Percentiles rank a stretch among this genome's conserved stretches.
Evolutionary conservation across 2,329 filamentous ascomycete genomes (phyloP).

Genomic region (Penicillium psychrosexuale): DNA sequence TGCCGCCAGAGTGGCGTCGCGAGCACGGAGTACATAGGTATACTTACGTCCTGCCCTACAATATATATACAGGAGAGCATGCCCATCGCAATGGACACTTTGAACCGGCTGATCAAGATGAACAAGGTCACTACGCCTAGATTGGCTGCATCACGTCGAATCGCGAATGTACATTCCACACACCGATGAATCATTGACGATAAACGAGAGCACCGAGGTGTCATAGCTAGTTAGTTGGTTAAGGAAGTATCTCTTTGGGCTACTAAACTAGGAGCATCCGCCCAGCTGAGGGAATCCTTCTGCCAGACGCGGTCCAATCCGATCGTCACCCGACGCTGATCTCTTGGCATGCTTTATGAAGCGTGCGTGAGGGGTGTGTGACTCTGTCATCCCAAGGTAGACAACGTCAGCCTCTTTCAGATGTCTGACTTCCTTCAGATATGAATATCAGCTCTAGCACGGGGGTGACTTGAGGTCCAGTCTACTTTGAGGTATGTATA

Average conservation of each 20-base stretch:
- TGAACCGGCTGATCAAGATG: background rate
- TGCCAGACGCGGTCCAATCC: background rate
- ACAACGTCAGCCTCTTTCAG: background rate
- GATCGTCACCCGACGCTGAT: constrained; percentile 1
- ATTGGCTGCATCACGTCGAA: background rate
- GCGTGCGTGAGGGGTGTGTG: background rate
- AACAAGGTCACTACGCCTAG: background rate
- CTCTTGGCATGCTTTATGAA: constrained; percentile 5
- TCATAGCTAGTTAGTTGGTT: background rate
- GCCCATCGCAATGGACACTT: too few species aligned
- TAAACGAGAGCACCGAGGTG: background rate
- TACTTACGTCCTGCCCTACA: background rate
- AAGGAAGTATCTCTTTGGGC: background rate
- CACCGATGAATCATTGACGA: background rate
- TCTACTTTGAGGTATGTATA: background rate
- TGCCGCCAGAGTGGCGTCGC: background rate
- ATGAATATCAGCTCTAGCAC: background rate
- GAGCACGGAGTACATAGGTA: background rate
- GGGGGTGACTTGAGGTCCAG: background rate
- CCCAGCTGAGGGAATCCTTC: background rate
- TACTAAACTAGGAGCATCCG: background rate
- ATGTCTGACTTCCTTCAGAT: background rate
- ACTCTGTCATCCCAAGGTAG: background rate
- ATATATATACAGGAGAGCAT: background rate
- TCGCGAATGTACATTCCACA: background rate